Percentiles rank a stretch among this genome's conserved stretches.
Evolutionary conservation across 148 eudicot genomes (phyloP).

Genomic region (Persicaria tinctoria): DNA sequence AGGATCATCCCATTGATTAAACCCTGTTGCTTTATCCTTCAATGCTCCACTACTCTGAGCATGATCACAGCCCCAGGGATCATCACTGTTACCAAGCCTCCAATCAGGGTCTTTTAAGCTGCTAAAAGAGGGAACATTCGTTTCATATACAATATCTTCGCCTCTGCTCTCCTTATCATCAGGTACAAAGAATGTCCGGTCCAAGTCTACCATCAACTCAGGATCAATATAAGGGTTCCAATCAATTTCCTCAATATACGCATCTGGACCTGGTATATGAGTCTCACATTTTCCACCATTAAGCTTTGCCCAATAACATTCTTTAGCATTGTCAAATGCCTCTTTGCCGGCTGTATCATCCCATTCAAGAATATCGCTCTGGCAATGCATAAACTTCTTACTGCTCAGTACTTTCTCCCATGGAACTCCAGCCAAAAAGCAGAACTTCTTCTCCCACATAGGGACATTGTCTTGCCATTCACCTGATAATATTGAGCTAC

Average conservation of each 20-base stretch:
- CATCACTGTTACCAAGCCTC: neutral
- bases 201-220: conserved; percentile 34
- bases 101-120: neutral
- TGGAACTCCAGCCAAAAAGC: conserved; percentile 52
- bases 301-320: conserved; percentile 39
- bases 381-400: conserved; percentile 36
- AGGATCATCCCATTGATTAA: conserved; percentile 8
- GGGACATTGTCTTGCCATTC: conserved; percentile 54
- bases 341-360: conserved; percentile 64
- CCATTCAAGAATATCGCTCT: conserved; percentile 44
- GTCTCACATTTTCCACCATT: conserved; percentile 35
- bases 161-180: conserved; percentile 30
- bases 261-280: conserved; percentile 44
- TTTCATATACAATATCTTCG: conserved; percentile 7
- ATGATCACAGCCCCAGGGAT: conserved; percentile 13
- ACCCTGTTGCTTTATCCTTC: conserved; percentile 1
- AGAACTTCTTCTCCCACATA: conserved; percentile 70
- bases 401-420: conserved; percentile 63
- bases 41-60: neutral
- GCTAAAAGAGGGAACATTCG: neutral
- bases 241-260: conserved; percentile 51
- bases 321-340: conserved; percentile 38
- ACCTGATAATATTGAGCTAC: neutral
- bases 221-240: conserved; percentile 66
- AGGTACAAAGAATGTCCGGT: conserved; percentile 46